A percentile compares a stretch with the other conserved stretches of the same genome.
These are phyloP conservation scores for Fusarium sp. DNA, from an alignment of 2,329 filamentous ascomycete species.

Conservation along the genomic window DNA sequence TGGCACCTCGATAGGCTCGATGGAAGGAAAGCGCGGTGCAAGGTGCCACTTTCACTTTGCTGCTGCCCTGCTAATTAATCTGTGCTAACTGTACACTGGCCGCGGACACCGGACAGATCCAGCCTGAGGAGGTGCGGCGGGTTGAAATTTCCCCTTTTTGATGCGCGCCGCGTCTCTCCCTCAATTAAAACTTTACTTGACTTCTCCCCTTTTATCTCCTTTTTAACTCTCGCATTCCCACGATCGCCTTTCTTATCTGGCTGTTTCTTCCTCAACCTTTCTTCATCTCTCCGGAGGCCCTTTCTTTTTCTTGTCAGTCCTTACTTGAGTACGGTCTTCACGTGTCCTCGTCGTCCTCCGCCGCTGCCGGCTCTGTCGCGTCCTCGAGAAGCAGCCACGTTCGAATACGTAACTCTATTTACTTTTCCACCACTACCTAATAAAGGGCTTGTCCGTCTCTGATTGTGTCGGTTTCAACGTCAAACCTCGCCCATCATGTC, in stretches of 20 bases:
- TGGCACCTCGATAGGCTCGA: conserved; percentile 26
- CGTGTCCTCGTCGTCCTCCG: conserved; percentile 44
- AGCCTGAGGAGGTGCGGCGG: conserved; percentile 31
- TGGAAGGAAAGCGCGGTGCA: conserved; percentile 35
- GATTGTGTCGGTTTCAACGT: conserved; percentile 21
- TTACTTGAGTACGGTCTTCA: conserved; percentile 31
- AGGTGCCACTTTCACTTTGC: conserved; percentile 40
- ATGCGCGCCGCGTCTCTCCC: conserved; percentile 40
- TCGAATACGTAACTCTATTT: conserved; percentile 30
- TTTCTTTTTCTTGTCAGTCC: conserved; percentile 49
- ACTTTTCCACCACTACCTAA: conserved; percentile 20
- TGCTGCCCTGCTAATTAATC: neutral
- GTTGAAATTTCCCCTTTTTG: conserved; percentile 53
- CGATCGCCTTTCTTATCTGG: conserved; percentile 33
- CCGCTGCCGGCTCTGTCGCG: conserved; percentile 37
- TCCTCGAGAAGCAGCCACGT: conserved; percentile 36
- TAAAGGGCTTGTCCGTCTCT: conserved; percentile 18
- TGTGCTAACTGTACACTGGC: neutral
- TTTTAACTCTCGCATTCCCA: conserved; percentile 38
- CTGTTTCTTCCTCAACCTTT: conserved; percentile 21
- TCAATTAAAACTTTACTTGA: conserved; percentile 40
- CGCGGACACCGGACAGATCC: conserved; percentile 34
- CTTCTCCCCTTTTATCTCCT: conserved; percentile 42
- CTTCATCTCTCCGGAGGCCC: conserved; percentile 43
- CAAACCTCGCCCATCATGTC: conserved; percentile 48